Base-by-base conservation (phyloP, 768 basidiomycete genomes). In the Cubamyces lactineus region DNA sequence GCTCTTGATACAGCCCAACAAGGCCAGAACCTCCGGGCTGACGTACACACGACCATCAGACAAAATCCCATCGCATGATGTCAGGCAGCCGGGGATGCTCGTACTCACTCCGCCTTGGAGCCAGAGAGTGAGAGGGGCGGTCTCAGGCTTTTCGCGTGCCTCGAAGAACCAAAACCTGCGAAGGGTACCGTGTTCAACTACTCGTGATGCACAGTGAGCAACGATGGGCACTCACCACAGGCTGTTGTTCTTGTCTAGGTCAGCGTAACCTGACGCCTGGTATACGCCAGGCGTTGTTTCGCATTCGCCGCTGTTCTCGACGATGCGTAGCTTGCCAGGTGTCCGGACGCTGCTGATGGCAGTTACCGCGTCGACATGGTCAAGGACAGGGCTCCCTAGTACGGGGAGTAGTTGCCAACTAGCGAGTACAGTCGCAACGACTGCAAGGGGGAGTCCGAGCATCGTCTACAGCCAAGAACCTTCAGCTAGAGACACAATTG, bases 101-200 rank as follows among this genome's bases (percentile, higher is more conserved):
- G 15, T 8, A 68, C 75, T 66, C 53, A 78, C 76, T 7, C 76
- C 76, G 21, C 86, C 86, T 70, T 88, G 87, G 61, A 88, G 82
- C 87, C 86, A 88, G 4, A 87, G 75, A 12, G 82, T 77, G 19
- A 89, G 76, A n/a, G 86, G 86, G 0, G 86, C 86, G 0, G 78
- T 84, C 24, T 79, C 79, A 0, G 85, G 80, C 64, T 84, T 82
- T 21, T 83, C 82, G 15, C 86, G 81, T 1, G 86, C 80, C 11
- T 76, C 86, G 65, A 88, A 87, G 75, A 84, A 87, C 84, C 85
- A 87, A 74, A 87, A 88, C 81, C 85, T 86, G 47, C 1, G 0
- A 15, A n/a, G 17, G 42, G 8, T 53, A 7, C 4, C 12, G 57
- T 19, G 54, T 2, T 50, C 34, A 12, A 16, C 38, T 12, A 8